Evolutionary conservation across 306 rosid species (phyloP).

Genomic region (Sophora flavescens): DNA sequence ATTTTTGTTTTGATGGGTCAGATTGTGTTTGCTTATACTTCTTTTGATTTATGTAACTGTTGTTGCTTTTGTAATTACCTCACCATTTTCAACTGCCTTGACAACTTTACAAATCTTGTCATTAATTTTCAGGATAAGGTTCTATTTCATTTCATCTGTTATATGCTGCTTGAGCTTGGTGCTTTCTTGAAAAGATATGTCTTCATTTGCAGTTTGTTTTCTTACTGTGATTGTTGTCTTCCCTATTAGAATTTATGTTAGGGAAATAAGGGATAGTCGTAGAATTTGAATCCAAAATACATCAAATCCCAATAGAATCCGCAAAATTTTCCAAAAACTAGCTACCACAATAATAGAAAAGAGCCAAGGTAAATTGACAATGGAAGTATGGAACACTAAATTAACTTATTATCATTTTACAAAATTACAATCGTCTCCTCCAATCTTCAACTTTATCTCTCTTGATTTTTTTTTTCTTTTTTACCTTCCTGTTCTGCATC

Average conservation of each 20-base stretch:
- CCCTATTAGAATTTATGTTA: background rate
- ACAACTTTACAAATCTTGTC: background rate
- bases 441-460: background rate
- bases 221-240: background rate
- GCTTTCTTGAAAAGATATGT: slow-evolving; percentile 24
- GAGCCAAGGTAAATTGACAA: background rate
- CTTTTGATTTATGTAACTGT: slow-evolving; percentile 7
- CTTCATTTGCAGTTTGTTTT: background rate
- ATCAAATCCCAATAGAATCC: background rate
- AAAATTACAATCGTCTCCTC: too few relatives aligned
- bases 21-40: slow-evolving; percentile 3
- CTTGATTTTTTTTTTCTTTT: background rate
- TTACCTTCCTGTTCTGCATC: background rate
- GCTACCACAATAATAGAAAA: too few relatives aligned
- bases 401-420: background rate
- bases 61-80: background rate
- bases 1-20: background rate
- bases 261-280: background rate
- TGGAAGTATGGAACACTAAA: background rate
- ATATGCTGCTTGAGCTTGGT: slow-evolving; percentile 6
- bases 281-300: background rate
- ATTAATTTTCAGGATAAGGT: background rate
- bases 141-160: slow-evolving; percentile 5
- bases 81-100: background rate
- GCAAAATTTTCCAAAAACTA: too few relatives aligned